phyloP scores from a whole-genome alignment of 1,139 yeast genomes.

The Lodderomyces margitis region DNA sequence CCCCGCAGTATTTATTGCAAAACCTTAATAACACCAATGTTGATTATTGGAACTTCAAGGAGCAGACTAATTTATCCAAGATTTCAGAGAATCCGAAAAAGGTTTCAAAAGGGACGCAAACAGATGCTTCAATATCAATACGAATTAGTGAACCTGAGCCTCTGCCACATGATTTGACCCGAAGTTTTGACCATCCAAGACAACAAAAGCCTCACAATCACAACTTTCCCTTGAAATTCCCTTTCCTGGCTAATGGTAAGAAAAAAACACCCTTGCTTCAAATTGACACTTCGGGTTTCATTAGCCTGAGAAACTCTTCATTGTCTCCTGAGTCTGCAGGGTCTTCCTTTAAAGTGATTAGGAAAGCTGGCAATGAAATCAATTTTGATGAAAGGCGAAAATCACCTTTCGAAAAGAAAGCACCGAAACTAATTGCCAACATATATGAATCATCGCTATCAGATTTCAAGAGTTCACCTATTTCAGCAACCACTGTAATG shows the following conservation, averaged over 20 bases:
- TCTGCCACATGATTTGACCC: neutral
- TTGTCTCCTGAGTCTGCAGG: constrained; percentile 11
- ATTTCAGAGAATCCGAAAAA: constrained; percentile 15
- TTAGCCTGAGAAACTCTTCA: constrained; percentile 8
- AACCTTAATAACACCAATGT: constrained; percentile 30
- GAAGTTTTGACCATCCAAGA: neutral
- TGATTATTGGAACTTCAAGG: constrained; percentile 69
- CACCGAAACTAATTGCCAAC: constrained; percentile 44
- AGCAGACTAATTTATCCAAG: constrained; percentile 21
- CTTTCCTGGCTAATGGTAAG: constrained; percentile 12
- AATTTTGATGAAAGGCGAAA: constrained; percentile 80
- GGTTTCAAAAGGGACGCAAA: neutral
- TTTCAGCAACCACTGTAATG: constrained; percentile 38
- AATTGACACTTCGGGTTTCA: constrained; percentile 25
- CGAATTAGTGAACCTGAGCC: neutral
- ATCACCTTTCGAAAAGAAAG: constrained; percentile 61
- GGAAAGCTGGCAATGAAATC: constrained; percentile 56
- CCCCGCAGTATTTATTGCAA: constrained; percentile 60
- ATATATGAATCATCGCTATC: constrained; percentile 43
- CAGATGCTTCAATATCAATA: neutral
- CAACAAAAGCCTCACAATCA: neutral
- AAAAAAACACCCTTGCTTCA: constrained; percentile 23
- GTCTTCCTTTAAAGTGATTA: constrained; percentile 58
- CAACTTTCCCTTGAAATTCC: constrained; percentile 12
- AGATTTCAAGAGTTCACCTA: constrained; percentile 34